phyloP scores from a whole-genome alignment of 1,139 yeast species.

The Petasospora fabianii region DNA sequence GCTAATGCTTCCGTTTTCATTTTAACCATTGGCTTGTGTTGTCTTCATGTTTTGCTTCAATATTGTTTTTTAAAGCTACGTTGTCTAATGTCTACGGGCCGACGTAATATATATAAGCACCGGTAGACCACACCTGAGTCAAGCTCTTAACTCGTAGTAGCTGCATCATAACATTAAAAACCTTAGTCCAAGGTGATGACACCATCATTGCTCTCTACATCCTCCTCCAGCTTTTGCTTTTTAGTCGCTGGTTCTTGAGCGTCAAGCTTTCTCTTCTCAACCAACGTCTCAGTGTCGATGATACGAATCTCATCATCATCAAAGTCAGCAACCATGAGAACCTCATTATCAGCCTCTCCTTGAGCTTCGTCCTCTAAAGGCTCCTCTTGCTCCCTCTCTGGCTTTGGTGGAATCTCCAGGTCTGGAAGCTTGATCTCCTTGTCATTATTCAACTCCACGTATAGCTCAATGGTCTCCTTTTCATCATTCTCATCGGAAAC shows the following conservation, averaged over 20 bases:
- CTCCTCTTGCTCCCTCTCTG: too few species aligned
- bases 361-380: too few species aligned
- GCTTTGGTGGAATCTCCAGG: slow-evolving; percentile 34
- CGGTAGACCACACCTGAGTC: too few species aligned
- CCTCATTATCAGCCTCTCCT: slow-evolving; percentile 27
- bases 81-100: too few species aligned
- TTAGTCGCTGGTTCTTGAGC: slow-evolving; percentile 13
- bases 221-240: slow-evolving; percentile 21
- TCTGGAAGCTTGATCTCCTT: slow-evolving; percentile 27
- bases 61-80: too few species aligned
- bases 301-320: slow-evolving; percentile 23
- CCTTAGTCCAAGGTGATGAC: neutral
- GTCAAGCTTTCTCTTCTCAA: slow-evolving; percentile 27
- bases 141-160: too few species aligned
- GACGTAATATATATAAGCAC: too few species aligned
- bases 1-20: too few species aligned
- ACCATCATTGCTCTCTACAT: neutral
- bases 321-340: slow-evolving; percentile 22
- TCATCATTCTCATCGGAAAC: slow-evolving; percentile 77
- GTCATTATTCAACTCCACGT: slow-evolving; percentile 36
- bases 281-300: slow-evolving; percentile 13
- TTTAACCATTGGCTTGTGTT: too few species aligned
- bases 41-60: too few species aligned
- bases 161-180: too few species aligned
- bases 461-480: slow-evolving; percentile 67